Base-by-base conservation (phyloP, 352 stramenopile species). In the Globisporangium sylvaticum region DNA sequence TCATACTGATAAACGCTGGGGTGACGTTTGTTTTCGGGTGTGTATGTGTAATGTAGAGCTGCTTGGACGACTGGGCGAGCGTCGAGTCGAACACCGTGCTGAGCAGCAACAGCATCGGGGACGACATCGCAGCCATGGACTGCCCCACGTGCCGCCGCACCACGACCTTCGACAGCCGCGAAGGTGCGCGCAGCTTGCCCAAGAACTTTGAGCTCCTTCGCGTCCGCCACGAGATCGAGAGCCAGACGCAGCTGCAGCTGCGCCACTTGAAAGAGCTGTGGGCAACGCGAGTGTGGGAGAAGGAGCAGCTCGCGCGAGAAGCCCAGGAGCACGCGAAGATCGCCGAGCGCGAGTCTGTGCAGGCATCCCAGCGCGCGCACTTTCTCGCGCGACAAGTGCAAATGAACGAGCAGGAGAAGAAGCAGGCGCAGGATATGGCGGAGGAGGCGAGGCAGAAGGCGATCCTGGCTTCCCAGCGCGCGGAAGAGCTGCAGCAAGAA, bases 161-260 rank as follows among this genome's bases (percentile, higher is more conserved):
- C 10, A 95, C 84, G 37, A 65, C 65, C 10, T 88, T 87, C 42
- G 67, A 87, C 55, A 76, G 64, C 7, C 37, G 66, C 0, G 66
- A 67, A 20, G 83, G 84, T 14, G 78, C 77, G 27, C 76, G 81
- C 18, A 76, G 77, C n/a, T 74, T 95, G 48, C 82, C 87, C 34
- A 95, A 95, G 72, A 95, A 95, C 71, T 95, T 79, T 72, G 87
- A 95, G 69, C 73, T 95, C 31, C 75, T 95, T 53, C 84, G 87
- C 57, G 87, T 91, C n/a, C 82, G 87, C 22, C 83, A 95, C 59
- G 87, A 95, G 73, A 90, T 95, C 69, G 83, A 92, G 58, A 73
- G 64, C 46, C 82, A 91, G 63, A 90, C 81, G 24, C 79, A 90
- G 63, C 65, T 62, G n/a, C 83, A 90, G 14, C 48, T 91, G 32